phyloP scores from a whole-genome alignment of 352 stramenopile species.

The Phytophthora megakarya region DNA sequence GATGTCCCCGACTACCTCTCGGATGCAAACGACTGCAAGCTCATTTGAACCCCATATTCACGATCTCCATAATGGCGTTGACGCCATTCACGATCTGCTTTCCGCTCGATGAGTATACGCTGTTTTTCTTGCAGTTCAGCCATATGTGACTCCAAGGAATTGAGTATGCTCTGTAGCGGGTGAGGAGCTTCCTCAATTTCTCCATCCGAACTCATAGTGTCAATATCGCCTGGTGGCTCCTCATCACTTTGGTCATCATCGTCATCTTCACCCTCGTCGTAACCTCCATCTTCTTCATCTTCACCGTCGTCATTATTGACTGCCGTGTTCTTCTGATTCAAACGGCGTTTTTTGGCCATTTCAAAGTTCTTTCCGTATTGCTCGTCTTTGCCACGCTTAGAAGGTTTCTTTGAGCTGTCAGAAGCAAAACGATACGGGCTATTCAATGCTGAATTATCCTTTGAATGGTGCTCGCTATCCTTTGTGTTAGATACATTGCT shows the following conservation, averaged over 20 bases:
- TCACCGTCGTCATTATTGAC: slow-evolving; percentile 31
- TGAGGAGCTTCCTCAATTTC: slow-evolving; percentile 29
- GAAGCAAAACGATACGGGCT: slow-evolving; percentile 5
- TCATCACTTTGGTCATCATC: slow-evolving; percentile 34
- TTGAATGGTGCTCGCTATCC: slow-evolving; percentile 10
- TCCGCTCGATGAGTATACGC: slow-evolving; percentile 50
- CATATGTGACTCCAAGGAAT: slow-evolving; percentile 47
- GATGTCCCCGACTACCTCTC: slow-evolving; percentile 3
- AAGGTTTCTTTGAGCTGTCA: slow-evolving; percentile 22
- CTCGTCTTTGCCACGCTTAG: slow-evolving; percentile 39
- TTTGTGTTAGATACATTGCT: slow-evolving; percentile 34
- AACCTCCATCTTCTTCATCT: slow-evolving; percentile 28
- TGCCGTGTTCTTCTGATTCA: slow-evolving; percentile 16
- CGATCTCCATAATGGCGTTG: slow-evolving; percentile 17
- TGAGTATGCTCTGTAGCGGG: slow-evolving; percentile 36
- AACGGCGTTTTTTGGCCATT: slow-evolving; percentile 32
- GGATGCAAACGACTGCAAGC: slow-evolving; percentile 8
- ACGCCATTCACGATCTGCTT: slow-evolving; percentile 55
- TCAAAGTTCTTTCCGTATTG: slow-evolving; percentile 40
- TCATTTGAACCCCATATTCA: slow-evolving; percentile 17
- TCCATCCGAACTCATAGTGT: slow-evolving; percentile 24
- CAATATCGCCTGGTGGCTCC: slow-evolving; percentile 10
- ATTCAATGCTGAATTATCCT: slow-evolving; percentile 13
- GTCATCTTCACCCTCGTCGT: slow-evolving; percentile 32
- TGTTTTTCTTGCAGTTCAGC: slow-evolving; percentile 50